Conservation (phyloP, 2,329 filamentous ascomycete genomes). For the Cryphonectria nitschkei region DNA sequence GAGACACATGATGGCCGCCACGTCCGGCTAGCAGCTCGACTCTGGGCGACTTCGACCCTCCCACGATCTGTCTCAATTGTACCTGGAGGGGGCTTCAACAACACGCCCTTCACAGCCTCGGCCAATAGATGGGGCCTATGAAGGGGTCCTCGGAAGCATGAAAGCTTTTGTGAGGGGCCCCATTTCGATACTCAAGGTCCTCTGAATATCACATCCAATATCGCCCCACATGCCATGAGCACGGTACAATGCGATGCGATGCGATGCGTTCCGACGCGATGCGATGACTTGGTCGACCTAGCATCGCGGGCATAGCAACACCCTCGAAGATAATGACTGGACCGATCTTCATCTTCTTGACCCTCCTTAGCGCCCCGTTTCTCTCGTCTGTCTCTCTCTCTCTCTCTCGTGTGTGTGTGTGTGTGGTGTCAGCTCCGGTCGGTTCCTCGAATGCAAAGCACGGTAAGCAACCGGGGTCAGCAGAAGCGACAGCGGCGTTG, state of each 20-base stretch:
- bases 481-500: slow-evolving; percentile 26
- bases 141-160: background rate
- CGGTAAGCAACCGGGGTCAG: slow-evolving; percentile 7
- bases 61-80: background rate
- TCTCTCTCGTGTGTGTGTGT: background rate
- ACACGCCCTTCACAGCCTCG: background rate
- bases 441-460: slow-evolving; percentile 3
- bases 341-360: background rate
- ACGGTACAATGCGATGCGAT: slow-evolving; percentile 3
- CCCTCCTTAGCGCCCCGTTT: slow-evolving; percentile 21
- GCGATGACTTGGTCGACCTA: background rate
- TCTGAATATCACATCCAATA: background rate
- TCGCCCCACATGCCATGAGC: background rate
- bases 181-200: background rate
- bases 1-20: background rate
- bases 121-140: background rate
- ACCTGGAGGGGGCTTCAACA: slow-evolving; percentile 4
- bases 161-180: background rate
- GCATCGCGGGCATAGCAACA: background rate
- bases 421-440: background rate
- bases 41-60: slow-evolving; percentile 16
- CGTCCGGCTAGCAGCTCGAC: slow-evolving; percentile 11
- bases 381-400: background rate
- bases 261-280: background rate
- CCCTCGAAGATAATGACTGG: background rate